Conservation (phyloP, 1,284 basidiomycete genomes). For the Violaceomyces palustris region DNA sequence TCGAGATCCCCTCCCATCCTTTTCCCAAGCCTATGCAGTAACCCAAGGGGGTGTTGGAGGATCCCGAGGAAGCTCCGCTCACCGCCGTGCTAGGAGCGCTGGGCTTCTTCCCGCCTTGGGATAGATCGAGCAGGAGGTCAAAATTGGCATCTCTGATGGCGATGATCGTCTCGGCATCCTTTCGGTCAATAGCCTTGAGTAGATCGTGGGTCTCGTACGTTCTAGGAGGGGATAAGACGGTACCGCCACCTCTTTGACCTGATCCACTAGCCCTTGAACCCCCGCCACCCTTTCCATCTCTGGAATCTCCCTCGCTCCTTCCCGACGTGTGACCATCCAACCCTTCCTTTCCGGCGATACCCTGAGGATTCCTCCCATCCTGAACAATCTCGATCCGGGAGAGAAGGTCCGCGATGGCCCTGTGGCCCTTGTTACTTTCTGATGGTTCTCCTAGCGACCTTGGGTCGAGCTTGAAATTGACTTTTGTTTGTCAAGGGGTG, state of each 20-base stretch:
- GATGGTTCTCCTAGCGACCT: slow-evolving; percentile 29
- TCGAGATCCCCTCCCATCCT: slow-evolving; percentile 32
- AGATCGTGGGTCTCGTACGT: slow-evolving; percentile 45
- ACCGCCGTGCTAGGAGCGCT: background rate
- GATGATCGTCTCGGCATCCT: slow-evolving; percentile 44
- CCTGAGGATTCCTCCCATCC: background rate
- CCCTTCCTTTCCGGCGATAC: slow-evolving; percentile 1
- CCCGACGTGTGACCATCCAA: slow-evolving; percentile 17
- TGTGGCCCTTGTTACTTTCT: slow-evolving; percentile 23
- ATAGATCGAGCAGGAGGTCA: slow-evolving; percentile 43
- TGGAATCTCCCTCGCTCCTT: background rate
- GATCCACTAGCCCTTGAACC: background rate
- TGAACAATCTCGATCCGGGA: slow-evolving; percentile 7
- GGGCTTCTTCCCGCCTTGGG: slow-evolving; percentile 7
- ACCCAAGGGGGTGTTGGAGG: slow-evolving; percentile 33
- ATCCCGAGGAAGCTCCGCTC: slow-evolving; percentile 6
- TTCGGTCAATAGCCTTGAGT: slow-evolving; percentile 46
- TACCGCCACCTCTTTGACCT: background rate
- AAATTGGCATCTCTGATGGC: slow-evolving; percentile 45
- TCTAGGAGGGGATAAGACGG: slow-evolving; percentile 3
- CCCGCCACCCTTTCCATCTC: background rate
- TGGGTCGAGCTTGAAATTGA: slow-evolving; percentile 39
- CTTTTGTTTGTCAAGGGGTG: background rate
- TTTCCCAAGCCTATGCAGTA: slow-evolving; percentile 44
- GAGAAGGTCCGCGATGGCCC: slow-evolving; percentile 26